Evolutionary conservation across 179 eudicot genomes (phyloP), one percentile per base, ranked within the genome.

Genomic region (Patellifolia procumbens): DNA sequence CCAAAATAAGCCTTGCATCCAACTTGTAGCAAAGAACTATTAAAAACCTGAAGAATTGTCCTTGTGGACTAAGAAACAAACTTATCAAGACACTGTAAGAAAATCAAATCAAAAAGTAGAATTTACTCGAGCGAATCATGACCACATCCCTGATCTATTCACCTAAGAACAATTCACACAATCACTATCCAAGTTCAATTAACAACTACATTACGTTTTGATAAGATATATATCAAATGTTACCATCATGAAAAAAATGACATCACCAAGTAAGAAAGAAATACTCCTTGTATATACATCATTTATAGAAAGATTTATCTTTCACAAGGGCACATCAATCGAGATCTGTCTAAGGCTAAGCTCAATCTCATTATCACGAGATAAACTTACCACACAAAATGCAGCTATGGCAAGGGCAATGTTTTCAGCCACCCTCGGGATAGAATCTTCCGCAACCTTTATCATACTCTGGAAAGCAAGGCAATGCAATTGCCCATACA

Each of bases 341-440:
- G 1, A 10, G 29, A 68, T 32, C 16, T 31, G 29, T 43, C 22
- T 31, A n/a, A n/a, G n/a, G n/a, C n/a, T n/a, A n/a, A 59, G 46
- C 63, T 26, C 55, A 28, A 29, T 24, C 42, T 75, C 37, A n/a
- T 24, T 43, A 46, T 3, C 31, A 34, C 16, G 51, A 45, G 24
- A 59, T 42, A 49, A 45, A 79, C 88, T 86, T 86, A 96, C 99
- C 87, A 77, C 75, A 78, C 99, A 93, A 81, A 87, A 84, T 24
- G 99, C 97, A 74, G 96, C 96, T 55, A 93, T 55, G 78, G 99
- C 96, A 55, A 96, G 87, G 37, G 90, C 94, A 43, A 93, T 82
- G 85, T 93, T 96, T 82, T 93, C 98, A 43, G 97, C 97, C 81
- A 92, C 87, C 66, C 97, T 87, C 65, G 99, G 99, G 56, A 96